Evolutionary conservation across 345 rosid species (phyloP), one percentile per base, ranked within the genome.

Genomic region (Melastoma malabathricum): DNA sequence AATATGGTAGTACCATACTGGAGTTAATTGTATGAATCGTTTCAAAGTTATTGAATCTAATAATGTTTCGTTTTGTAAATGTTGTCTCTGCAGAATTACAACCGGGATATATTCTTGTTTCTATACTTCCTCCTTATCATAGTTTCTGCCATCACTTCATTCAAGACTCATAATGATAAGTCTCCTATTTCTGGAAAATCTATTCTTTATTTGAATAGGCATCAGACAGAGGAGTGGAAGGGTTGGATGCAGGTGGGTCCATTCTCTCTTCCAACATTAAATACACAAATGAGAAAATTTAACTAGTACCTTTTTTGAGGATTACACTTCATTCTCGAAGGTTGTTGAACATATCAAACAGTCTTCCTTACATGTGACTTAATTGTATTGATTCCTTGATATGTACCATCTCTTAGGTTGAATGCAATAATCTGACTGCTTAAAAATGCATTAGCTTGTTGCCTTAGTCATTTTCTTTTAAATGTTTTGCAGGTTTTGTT

Each of bases 231-330:
- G 73, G 98, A 92, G 68, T 92, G 98, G 98, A 92, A 73, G 75
- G 98, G 98, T 62, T 92, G 98, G 98, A 92, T 92, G 98, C 98
- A 92, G 98, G 98, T 92, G 67, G 68, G 83, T 68, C 23, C 41
- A 39, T 52, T 57, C 15, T 19, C 51, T 60, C 51, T 52, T 50
- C 62, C 44, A 55, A 29, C 25, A 44, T 9, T 9, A 1, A 12
- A 34, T 34, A 34, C 41, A 6, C 12, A 34, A 34, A 34, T 7
- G 41, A 34, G 38, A 34, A 34, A 34, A 7, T 34, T 6, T 34
- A 34, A 6, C 4, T 9, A 34, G 9, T 7, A 34, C 0, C 41
- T 6, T 34, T n/a, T 34, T 34, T 6, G 41, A 5, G 41, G 41
- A 34, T 34, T 34, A 34, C 41, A 34, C 12, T 34, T 34, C 38